Percentiles rank a stretch among this genome's conserved stretches.
phyloP scores from a whole-genome alignment of 305 asterid species.

The Solanum hybrid region DNA sequence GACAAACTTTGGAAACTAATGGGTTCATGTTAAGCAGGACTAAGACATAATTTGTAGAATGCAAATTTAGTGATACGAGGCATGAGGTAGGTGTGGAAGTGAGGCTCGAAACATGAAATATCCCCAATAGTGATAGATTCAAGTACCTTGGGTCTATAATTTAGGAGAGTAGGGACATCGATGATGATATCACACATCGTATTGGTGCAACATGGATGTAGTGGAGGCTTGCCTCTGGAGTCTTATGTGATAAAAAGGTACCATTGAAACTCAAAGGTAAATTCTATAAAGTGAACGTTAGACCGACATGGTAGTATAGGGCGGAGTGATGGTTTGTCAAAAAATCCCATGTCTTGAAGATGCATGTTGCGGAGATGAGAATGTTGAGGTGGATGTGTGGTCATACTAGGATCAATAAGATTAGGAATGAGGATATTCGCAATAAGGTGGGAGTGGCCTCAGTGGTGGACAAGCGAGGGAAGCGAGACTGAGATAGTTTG shows the following conservation, averaged over 20 bases:
- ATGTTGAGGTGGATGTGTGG: neutral
- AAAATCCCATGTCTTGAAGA: neutral
- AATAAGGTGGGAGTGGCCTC: neutral
- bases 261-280: neutral
- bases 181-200: neutral
- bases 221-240: neutral
- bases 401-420: neutral
- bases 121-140: neutral
- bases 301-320: neutral
- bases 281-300: neutral
- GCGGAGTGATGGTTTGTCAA: neutral
- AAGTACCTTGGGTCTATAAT: neutral
- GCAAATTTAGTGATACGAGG: neutral
- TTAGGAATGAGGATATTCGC: neutral
- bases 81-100: neutral
- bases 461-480: neutral
- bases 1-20: neutral
- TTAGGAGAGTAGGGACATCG: neutral
- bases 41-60: neutral
- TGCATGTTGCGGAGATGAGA: neutral
- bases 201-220: neutral
- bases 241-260: neutral
- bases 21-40: neutral
- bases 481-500: neutral
- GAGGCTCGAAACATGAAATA: neutral